Evolutionary conservation across 768 basidiomycete genomes (phyloP), one percentile per base, ranked within the genome.

Genomic region (Mycena albidolilacea): DNA sequence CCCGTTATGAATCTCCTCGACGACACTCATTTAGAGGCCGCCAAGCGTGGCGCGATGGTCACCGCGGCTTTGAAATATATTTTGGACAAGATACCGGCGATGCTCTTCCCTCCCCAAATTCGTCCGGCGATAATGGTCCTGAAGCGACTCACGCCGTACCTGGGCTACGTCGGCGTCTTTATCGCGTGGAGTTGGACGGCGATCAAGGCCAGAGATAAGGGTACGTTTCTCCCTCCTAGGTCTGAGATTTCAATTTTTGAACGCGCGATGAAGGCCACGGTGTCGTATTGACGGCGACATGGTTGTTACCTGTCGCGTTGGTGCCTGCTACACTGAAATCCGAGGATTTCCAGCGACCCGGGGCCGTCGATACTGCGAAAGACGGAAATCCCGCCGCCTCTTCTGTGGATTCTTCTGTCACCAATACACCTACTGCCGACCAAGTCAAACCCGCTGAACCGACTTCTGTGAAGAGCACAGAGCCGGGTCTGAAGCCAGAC

Each of bases 271-370:
- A 71, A 93, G 94, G 94, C 0, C 84, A 93, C 73, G 95, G 95
- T 2, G 92, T 95, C n/a, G 90, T 93, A 59, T 81, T 96, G 72
- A 93, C 91, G 10, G 95, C 95, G 41, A 94, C 94, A 15, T 96
- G 95, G 95, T 80, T 95, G 55, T 82, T 95, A 21, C 93, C 94
- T 19, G 88, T 95, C 38, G 90, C 92, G 7, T 83, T 95, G 64
- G 86, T 96, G 41, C 94, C 95, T 7, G 89, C 92, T 75, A 85
- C 92, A 2, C 93, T 94, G 93, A 90, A 94, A 60, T 44, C 64
- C 30, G 68, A 63, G 50, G 73, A 75, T 48, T 75, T 55, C 35
- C 59, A 52, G 52, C 74, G 74, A 30, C 69, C 50, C 7, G 85
- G 79, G 11, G 75, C 30, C 37, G 55, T 63, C 30, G 61, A 41